phyloP scores from a whole-genome alignment of 1,284 basidiomycete genomes.

The Peniophora sp. region DNA sequence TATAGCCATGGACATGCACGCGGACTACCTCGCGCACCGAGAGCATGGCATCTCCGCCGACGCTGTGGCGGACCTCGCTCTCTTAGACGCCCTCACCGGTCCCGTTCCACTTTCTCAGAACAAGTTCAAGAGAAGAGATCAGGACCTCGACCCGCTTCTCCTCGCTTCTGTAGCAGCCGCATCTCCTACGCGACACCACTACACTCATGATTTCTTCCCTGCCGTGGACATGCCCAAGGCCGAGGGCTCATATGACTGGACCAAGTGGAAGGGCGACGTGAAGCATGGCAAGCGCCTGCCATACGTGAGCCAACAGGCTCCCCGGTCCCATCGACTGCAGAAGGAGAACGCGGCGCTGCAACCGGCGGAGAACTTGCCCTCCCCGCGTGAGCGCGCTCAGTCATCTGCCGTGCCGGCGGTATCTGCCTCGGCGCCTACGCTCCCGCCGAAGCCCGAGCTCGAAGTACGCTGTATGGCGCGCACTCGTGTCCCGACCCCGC shows the following conservation, averaged over 20 bases:
- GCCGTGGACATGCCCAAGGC: constrained; percentile 42
- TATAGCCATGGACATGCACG: constrained; percentile 11
- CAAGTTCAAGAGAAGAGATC: constrained; percentile 45
- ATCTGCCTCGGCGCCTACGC: constrained; percentile 4
- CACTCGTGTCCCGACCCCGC: constrained; percentile 93
- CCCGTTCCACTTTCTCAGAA: constrained; percentile 30
- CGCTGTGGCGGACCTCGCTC: constrained; percentile 31
- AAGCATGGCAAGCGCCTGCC: constrained; percentile 36
- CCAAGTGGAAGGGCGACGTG: constrained; percentile 36
- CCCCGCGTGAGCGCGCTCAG: constrained; percentile 9
- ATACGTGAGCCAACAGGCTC: constrained; percentile 67
- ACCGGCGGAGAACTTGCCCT: constrained; percentile 16
- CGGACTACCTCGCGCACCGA: constrained; percentile 16
- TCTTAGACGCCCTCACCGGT: constrained; percentile 48
- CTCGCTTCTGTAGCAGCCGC: constrained; percentile 65
- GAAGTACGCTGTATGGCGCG: constrained; percentile 90
- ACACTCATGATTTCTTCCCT: constrained; percentile 64
- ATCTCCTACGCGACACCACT: constrained; percentile 72
- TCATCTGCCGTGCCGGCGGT: constrained; percentile 3
- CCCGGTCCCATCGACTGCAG: constrained; percentile 49
- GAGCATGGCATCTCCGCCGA: constrained; percentile 18
- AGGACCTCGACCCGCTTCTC: constrained; percentile 63
- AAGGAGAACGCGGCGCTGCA: constrained; percentile 20
- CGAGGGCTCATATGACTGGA: constrained; percentile 51
- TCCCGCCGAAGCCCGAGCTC: constrained; percentile 20